Evolutionary conservation across 1,139 yeast species (phyloP).

Genomic region (Debaryomyces sp.): DNA sequence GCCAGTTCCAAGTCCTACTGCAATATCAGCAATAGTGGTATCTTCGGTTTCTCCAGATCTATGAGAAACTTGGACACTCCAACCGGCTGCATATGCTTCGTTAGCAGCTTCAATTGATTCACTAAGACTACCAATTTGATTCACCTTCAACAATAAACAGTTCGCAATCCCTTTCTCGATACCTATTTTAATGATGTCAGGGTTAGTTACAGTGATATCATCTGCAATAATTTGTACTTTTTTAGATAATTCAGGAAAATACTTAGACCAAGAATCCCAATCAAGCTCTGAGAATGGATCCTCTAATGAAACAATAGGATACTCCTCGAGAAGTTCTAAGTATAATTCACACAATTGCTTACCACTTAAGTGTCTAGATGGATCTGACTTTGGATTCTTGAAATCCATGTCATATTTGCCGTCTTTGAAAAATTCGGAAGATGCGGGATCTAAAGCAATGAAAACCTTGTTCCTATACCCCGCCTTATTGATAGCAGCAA

Average conservation of each 20-base stretch:
- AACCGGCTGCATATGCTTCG: slow-evolving; percentile 86
- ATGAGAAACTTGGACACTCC: slow-evolving; percentile 99
- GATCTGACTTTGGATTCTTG: too few species aligned
- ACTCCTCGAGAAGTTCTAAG: slow-evolving; percentile 73
- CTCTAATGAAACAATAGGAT: slow-evolving; percentile 97
- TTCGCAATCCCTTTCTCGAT: slow-evolving; percentile 93
- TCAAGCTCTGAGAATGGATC: slow-evolving; percentile 99
- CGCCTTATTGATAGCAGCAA: too few species aligned
- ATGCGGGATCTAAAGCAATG: too few species aligned
- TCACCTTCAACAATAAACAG: slow-evolving; percentile 92
- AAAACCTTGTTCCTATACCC: too few species aligned
- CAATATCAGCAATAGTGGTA: slow-evolving; percentile 93
- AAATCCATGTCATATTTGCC: too few species aligned
- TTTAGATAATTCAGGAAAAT: slow-evolving; percentile 68
- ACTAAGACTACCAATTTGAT: slow-evolving; percentile 89
- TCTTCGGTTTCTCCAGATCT: slow-evolving; percentile 99
- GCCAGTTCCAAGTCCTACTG: slow-evolving; percentile 96
- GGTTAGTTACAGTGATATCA: slow-evolving; percentile 98
- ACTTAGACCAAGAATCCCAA: slow-evolving; percentile 96
- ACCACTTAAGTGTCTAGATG: too few species aligned
- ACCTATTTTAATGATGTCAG: slow-evolving; percentile 88
- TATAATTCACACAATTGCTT: slow-evolving; percentile 84
- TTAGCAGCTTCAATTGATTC: slow-evolving; percentile 94
- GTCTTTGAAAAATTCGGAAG: too few species aligned
- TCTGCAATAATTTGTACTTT: slow-evolving; percentile 90